phyloP scores from a whole-genome alignment of 306 rosid genomes.

The Quercus cerris region DNA sequence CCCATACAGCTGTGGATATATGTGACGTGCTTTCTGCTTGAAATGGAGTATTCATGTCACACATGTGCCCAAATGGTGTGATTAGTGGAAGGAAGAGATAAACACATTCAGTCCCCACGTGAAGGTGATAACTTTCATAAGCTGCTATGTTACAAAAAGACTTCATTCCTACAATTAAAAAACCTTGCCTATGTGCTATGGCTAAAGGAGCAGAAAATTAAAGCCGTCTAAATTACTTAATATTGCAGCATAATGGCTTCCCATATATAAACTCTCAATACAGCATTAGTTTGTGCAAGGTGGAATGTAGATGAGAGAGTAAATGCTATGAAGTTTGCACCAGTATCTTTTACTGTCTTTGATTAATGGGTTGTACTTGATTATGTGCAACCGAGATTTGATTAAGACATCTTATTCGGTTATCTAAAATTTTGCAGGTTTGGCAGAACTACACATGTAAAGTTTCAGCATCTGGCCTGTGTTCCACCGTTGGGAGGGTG shows the following conservation, averaged over 20 bases:
- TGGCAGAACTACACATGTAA: constrained; percentile 75
- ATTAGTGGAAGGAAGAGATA: background rate
- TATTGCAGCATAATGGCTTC: background rate
- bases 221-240: background rate
- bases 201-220: background rate
- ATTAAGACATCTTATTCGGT: background rate
- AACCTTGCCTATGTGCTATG: background rate
- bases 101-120: background rate
- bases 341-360: background rate
- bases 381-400: background rate
- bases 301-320: background rate
- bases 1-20: background rate
- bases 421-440: constrained; percentile 47
- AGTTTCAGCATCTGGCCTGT: constrained; percentile 56
- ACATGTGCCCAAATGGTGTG: background rate
- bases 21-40: background rate
- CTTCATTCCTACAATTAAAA: background rate
- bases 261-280: background rate
- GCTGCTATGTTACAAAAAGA: background rate
- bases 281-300: background rate
- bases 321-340: background rate
- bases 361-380: background rate
- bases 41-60: background rate
- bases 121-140: background rate
- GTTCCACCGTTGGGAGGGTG: constrained; percentile 76